Base-by-base conservation (phyloP, 106 monocot species). In the Dendrobium chrysotoxum region DNA sequence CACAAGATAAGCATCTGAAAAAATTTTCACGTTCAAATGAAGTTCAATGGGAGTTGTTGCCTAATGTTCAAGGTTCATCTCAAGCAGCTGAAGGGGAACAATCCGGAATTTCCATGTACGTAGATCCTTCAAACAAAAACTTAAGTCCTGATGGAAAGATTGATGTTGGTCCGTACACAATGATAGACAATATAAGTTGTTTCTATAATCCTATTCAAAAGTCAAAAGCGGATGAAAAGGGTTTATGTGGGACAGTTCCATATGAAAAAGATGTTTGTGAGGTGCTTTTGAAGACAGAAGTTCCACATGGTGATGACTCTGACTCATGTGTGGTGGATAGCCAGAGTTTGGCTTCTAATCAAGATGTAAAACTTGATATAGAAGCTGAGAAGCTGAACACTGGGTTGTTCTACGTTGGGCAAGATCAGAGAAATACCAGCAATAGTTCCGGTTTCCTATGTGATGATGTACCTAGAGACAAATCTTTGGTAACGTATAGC, bases 11-110 rank as follows among this genome's bases (percentile, higher is more conserved):
- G 53, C 71, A 35, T 50, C 70, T 77, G 17, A 82, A 54, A 50
- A 83, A 73, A 31, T 53, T 82, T 17, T 79, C 82, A 53, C 77
- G 46, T 38, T 10, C 72, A 55, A 72, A 66, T 77, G 78, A 79
- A 73, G 78, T 75, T 68, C 46, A 81, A 46, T 40, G 46, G 23
- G 54, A 40, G 39, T 12, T 44, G 72, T 73, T 25, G 11, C 75
- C 81, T 26, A 72, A 73, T 45, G 13, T 58, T 71, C 39, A 61
- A 28, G 77, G 23, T 68, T 74, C 44, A 54, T 57, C 68, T 54
- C 77, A 83, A 65, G 75, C 20, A 15, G 31, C 70, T 28, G 70
- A 30, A 35, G 80, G 66, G 67, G 84, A 82, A 65, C 68, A 79
- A 75, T 44, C 83, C 28, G 57, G 54, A 80, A 50, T 23, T 54